Percentiles rank a stretch among this genome's conserved stretches.
These are phyloP conservation scores for Nitzschia inconspicua DNA, from an alignment of 108 stramenopile genomes.

Conservation along the genomic window DNA sequence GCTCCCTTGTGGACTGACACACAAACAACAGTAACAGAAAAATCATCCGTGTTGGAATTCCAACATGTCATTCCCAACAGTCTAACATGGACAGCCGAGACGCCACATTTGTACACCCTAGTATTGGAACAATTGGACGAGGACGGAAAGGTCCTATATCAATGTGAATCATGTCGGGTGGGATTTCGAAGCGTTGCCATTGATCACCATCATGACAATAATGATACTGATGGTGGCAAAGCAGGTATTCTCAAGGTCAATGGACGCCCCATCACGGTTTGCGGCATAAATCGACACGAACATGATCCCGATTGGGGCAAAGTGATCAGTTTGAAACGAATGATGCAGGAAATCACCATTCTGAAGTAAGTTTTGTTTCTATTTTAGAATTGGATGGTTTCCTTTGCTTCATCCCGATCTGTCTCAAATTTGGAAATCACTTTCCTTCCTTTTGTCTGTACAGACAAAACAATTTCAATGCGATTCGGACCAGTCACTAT, in stretches of 20 bases:
- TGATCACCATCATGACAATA: too few relatives aligned
- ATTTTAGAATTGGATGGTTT: neutral
- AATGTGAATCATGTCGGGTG: conserved; percentile 70
- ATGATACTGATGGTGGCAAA: too few relatives aligned
- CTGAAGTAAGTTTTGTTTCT: conserved; percentile 43
- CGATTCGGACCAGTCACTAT: conserved; percentile 93
- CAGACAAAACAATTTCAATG: conserved; percentile 93
- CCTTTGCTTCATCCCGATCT: neutral
- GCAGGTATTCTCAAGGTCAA: conserved; percentile 47
- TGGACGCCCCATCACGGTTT: conserved; percentile 58
- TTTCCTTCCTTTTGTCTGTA: neutral
- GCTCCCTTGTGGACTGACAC: conserved; percentile 1
- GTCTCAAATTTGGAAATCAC: neutral
- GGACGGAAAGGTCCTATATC: neutral
- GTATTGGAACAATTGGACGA: conserved; percentile 32
- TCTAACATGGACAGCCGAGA: conserved; percentile 74
- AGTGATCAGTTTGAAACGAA: conserved; percentile 60
- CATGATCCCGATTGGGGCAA: conserved; percentile 88
- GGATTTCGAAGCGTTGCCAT: conserved; percentile 80
- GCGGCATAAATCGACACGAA: conserved; percentile 94
- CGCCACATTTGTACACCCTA: conserved; percentile 78
- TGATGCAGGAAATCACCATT: conserved; percentile 59
- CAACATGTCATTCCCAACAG: conserved; percentile 5
- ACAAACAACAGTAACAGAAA: neutral
- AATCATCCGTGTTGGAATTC: conserved; percentile 8